phyloP scores from a whole-genome alignment of 176 grass and related monocot species.

The Dactylis glomerata region DNA sequence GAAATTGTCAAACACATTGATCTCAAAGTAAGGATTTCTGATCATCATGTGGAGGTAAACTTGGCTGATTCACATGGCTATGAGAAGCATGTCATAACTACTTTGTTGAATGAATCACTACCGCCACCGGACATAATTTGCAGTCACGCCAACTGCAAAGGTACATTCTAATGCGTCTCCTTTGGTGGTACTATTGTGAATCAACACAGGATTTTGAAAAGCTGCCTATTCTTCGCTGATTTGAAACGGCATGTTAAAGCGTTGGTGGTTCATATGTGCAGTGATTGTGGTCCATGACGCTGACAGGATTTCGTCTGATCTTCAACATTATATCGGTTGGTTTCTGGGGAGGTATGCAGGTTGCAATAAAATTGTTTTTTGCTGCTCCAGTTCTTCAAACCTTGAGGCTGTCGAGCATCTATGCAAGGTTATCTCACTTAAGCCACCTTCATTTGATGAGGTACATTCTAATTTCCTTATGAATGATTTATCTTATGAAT shows the following conservation, averaged over 20 bases:
- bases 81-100: conserved; percentile 58
- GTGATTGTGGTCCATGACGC: conserved; percentile 53
- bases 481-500: conserved; percentile 1
- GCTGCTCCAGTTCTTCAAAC: conserved; percentile 60
- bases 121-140: conserved; percentile 28
- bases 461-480: conserved; percentile 21
- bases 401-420: conserved; percentile 53
- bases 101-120: conserved; percentile 54
- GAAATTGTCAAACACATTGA: conserved; percentile 57
- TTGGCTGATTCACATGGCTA: conserved; percentile 65
- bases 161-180: conserved; percentile 8
- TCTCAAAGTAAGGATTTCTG: conserved; percentile 41
- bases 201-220: background rate
- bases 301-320: conserved; percentile 57
- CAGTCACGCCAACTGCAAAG: conserved; percentile 45
- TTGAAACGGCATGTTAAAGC: background rate
- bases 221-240: background rate
- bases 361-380: conserved; percentile 58
- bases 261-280: conserved; percentile 14
- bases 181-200: background rate
- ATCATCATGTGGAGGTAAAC: conserved; percentile 65
- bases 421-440: conserved; percentile 52
- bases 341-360: conserved; percentile 58
- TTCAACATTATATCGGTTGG: conserved; percentile 60
- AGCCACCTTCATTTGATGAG: conserved; percentile 54